Evolutionary conservation across 2,329 filamentous ascomycete species (phyloP).

Genomic region (Trichoderma sp.): DNA sequence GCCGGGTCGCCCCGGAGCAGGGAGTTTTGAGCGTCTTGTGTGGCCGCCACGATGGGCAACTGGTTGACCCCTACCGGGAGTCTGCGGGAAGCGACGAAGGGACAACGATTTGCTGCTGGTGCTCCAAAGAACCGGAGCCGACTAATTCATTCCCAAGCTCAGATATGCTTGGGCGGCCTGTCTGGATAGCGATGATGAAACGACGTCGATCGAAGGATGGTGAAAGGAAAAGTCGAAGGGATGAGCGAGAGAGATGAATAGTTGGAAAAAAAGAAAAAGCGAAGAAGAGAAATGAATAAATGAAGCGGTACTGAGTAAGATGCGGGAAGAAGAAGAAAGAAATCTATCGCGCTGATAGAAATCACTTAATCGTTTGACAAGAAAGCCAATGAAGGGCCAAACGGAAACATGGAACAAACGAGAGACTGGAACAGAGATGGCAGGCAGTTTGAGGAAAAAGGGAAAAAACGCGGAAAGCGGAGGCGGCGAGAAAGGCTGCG

Average conservation of each 20-base stretch:
- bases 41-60: slow-evolving; percentile 39
- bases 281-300: too few relatives aligned
- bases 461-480: background rate
- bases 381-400: background rate
- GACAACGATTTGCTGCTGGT: background rate
- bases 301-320: background rate
- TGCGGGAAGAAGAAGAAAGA: background rate
- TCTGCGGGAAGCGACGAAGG: slow-evolving; percentile 23
- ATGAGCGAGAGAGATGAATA: background rate
- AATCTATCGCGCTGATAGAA: slow-evolving; percentile 12
- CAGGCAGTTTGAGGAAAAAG: background rate
- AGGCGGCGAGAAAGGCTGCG: slow-evolving; percentile 3
- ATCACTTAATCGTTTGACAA: slow-evolving; percentile 7
- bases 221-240: background rate
- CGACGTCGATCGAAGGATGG: slow-evolving; percentile 3
- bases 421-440: slow-evolving; percentile 16
- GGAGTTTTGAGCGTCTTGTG: slow-evolving; percentile 41
- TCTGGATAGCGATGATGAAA: background rate
- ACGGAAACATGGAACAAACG: slow-evolving; percentile 13
- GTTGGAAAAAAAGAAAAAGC: background rate
- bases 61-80: slow-evolving; percentile 37
- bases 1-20: slow-evolving; percentile 39
- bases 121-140: background rate
- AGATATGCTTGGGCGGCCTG: background rate
- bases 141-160: slow-evolving; percentile 12